Conservation (phyloP, 2,329 filamentous ascomycete species). For the Penicillium griseofulvum region DNA sequence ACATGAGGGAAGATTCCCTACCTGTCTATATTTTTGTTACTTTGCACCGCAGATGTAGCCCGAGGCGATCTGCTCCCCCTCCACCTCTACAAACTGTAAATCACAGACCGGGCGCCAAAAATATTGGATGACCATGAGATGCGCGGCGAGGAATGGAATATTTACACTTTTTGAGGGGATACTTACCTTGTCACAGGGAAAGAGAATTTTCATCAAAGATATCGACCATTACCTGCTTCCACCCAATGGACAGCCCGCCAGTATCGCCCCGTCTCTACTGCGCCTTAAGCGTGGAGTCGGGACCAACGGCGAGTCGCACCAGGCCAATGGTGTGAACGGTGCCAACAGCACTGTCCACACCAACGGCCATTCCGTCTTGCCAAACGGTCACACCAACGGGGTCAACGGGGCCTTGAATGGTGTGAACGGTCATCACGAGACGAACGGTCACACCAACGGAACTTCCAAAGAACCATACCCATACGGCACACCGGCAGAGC, state of each 20-base stretch:
- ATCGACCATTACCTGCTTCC: constrained; percentile 91
- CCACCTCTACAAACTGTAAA: background rate
- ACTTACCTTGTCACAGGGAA: constrained; percentile 62
- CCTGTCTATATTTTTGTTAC: constrained; percentile 16
- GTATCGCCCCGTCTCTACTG: constrained; percentile 73
- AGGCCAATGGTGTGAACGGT: constrained; percentile 25
- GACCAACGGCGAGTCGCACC: constrained; percentile 15
- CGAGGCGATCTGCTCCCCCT: background rate
- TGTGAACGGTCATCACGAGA: background rate
- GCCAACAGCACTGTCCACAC: constrained; percentile 11
- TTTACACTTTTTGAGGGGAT: constrained; percentile 20
- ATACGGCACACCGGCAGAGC: constrained; percentile 59
- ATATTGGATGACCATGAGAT: background rate
- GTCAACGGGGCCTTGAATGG: constrained; percentile 7
- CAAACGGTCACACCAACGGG: constrained; percentile 13
- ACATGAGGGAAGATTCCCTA: background rate
- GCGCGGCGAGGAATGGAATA: background rate
- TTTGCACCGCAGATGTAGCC: background rate
- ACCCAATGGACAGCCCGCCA: constrained; percentile 64
- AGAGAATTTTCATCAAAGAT: constrained; percentile 96
- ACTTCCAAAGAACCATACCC: constrained; percentile 52
- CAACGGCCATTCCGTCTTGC: constrained; percentile 22
- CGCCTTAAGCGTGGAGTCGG: constrained; percentile 60
- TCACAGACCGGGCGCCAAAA: background rate
- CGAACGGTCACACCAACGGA: constrained; percentile 18